Conservation (phyloP, 139 green algal genomes). For the Picochlorum sp. region DNA sequence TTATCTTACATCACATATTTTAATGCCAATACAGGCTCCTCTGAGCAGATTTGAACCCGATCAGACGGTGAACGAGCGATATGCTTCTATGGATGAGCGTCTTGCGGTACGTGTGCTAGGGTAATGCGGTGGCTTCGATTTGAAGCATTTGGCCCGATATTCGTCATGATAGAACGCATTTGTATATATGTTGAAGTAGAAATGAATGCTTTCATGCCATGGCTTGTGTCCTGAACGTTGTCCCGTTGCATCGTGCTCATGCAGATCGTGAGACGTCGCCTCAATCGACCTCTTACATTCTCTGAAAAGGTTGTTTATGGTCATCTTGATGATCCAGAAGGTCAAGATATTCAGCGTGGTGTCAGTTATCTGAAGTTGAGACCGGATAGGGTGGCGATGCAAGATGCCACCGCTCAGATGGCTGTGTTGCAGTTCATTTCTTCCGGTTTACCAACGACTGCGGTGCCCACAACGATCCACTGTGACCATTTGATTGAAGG, state of each 20-base stretch:
- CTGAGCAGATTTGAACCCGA: conserved; percentile 68
- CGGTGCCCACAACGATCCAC: conserved; percentile 89
- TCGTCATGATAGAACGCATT: background rate
- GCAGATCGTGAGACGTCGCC: conserved; percentile 67
- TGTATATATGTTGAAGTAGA: too few relatives aligned
- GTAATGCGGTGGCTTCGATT: conserved; percentile 39
- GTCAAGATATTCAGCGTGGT: conserved; percentile 72
- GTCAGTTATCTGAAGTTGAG: conserved; percentile 77
- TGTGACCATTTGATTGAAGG: conserved; percentile 95
- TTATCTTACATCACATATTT: background rate
- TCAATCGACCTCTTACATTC: conserved; percentile 79
- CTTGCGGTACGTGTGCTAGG: too few relatives aligned
- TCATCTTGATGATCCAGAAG: conserved; percentile 81
- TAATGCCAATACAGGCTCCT: conserved; percentile 43
- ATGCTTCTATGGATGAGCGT: conserved; percentile 71
- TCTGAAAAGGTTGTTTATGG: conserved; percentile 94
- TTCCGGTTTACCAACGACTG: conserved; percentile 75
- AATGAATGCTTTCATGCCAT: too few relatives aligned
- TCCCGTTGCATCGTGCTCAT: too few relatives aligned
- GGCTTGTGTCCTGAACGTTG: too few relatives aligned
- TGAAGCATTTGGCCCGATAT: background rate
- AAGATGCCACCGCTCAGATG: conserved; percentile 94
- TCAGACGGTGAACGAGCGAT: conserved; percentile 78
- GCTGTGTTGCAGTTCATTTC: conserved; percentile 96
- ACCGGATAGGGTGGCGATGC: conserved; percentile 90